Percentiles rank a stretch among this genome's conserved stretches.
Conservation (phyloP, 129 eudicot species). For the Pulicaria dysenterica region DNA sequence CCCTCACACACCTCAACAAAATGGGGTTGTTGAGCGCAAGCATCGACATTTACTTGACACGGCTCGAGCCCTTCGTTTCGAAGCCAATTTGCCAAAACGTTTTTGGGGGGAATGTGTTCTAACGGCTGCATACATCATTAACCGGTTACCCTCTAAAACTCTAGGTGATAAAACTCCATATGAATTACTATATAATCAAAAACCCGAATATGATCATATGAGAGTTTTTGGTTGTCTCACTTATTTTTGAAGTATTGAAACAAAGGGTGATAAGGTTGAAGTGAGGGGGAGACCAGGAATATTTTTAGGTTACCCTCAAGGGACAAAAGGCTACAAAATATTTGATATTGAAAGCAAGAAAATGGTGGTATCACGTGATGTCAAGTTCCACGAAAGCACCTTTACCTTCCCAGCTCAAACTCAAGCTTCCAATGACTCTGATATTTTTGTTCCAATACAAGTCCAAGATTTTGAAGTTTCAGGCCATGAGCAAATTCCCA, state of each 20-base stretch:
- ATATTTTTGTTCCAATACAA: neutral
- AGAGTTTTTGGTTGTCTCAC: constrained; percentile 28
- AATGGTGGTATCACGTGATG: constrained; percentile 19
- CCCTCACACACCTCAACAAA: constrained; percentile 27
- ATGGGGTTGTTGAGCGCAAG: constrained; percentile 24
- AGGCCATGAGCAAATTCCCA: neutral
- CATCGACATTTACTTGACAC: constrained; percentile 24
- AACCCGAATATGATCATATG: neutral
- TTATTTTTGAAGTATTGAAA: constrained; percentile 8
- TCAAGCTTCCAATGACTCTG: neutral
- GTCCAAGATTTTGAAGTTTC: neutral
- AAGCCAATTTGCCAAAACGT: neutral
- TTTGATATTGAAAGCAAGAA: neutral
- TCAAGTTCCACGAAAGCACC: neutral
- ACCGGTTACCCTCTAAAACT: constrained; percentile 12
- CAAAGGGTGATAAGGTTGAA: constrained; percentile 3
- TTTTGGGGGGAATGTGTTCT: constrained; percentile 24
- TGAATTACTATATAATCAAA: neutral
- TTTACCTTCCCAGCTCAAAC: neutral
- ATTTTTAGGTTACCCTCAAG: constrained; percentile 25
- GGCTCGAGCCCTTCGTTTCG: constrained; percentile 1
- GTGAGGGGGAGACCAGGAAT: constrained; percentile 14
- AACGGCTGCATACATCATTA: constrained; percentile 18
- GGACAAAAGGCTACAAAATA: constrained; percentile 31
- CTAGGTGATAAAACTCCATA: neutral